Evolutionary conservation across 2,329 filamentous ascomycete genomes (phyloP), one percentile per base, ranked within the genome.

Genomic region (Podosphaera aphanis): DNA sequence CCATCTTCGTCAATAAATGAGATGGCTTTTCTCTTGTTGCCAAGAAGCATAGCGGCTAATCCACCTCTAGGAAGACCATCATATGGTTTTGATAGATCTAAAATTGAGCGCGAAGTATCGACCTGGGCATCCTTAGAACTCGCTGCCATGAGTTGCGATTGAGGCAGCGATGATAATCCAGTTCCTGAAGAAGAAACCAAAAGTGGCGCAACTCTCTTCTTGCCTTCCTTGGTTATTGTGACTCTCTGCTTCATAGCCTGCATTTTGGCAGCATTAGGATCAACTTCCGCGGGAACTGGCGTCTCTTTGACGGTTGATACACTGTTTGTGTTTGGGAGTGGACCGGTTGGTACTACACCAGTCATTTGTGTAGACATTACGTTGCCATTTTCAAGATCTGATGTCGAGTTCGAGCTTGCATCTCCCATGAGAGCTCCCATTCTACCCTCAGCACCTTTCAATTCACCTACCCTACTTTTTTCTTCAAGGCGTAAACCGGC

Each of bases 351-450:
- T 20, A 47, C 47, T 10, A 54, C 48, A 10, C 50, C 52, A 37
- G 49, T 39, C 50, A 54, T 54, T 18, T 53, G 49, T 8, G 51
- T 53, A 19, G 51, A 49, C 16, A 49, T 19, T 50, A 45, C 57
- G 47, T 55, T 56, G 31, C 48, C 51, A 47, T 52, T 51, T 55
- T 59, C 55, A 49, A 57, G 50, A 46, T 55, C 47, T 50, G 59
- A 50, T 13, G 53, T 51, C 31, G 54, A 51, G 39, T 48, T 52
- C 8, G 52, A 51, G 15, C 69, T 69, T 16, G 72, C 71, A 57
- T 93, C 86, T 5, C 88, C 88, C 90, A 98, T 98, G 33, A 98
- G 64, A n/a, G 88, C 88, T 11, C 90, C 90, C 90, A 98, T 98
- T 52, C 88, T 75, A 2, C 85, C 90, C 62, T 98, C 83, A 0